These are phyloP conservation scores for Kitagawia praeruptora DNA, from an alignment of 129 eudicot species.

Conservation along the genomic window DNA sequence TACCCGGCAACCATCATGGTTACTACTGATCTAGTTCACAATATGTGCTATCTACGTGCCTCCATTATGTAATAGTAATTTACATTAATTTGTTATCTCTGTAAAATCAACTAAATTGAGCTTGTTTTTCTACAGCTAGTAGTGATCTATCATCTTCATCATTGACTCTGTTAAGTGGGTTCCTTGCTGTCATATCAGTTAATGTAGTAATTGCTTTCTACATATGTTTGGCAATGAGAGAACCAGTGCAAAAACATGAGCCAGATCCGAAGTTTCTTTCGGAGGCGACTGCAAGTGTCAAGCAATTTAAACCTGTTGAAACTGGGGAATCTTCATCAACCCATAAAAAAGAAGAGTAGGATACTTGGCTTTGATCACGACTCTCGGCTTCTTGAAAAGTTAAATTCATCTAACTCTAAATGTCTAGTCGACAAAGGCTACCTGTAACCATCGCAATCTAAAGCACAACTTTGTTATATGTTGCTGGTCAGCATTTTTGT, in stretches of 20 bases:
- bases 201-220: constrained; percentile 66
- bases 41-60: background rate
- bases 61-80: background rate
- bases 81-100: background rate
- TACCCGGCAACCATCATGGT: background rate
- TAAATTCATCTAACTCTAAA: background rate
- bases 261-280: constrained; percentile 79
- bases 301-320: constrained; percentile 27
- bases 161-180: constrained; percentile 59
- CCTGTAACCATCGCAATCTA: background rate
- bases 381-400: background rate
- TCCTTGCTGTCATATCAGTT: constrained; percentile 77
- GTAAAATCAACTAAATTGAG: too few relatives aligned
- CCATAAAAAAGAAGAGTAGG: constrained; percentile 38
- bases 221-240: constrained; percentile 75
- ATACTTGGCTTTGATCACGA: background rate
- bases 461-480: background rate
- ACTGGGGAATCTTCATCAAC: constrained; percentile 24
- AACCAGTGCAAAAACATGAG: constrained; percentile 60
- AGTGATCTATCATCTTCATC: constrained; percentile 49
- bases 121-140: constrained; percentile 33
- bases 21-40: background rate
- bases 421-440: background rate
- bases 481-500: constrained; percentile 2
- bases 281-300: constrained; percentile 60